phyloP scores from a whole-genome alignment of 345 rosid species.

The Citrus mangshanensis region DNA sequence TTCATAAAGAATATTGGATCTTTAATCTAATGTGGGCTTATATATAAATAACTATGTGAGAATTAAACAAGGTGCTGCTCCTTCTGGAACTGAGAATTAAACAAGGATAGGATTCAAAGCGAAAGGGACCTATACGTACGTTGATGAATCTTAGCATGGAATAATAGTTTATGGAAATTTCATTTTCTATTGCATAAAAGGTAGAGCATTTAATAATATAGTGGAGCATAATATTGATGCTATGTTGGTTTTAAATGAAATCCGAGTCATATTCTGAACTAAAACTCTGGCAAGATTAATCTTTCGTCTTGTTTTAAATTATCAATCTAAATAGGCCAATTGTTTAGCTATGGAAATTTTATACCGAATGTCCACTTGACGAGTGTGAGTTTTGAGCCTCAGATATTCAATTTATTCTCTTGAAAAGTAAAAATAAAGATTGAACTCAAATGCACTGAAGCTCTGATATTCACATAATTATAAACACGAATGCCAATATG shows the following conservation, averaged over 20 bases:
- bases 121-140: neutral
- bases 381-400: neutral
- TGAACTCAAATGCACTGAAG: slow-evolving; percentile 10
- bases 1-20: too few species aligned
- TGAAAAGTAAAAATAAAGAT: neutral
- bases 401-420: neutral
- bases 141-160: neutral
- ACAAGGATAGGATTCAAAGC: neutral
- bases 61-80: neutral
- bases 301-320: neutral
- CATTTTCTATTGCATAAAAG: too few species aligned
- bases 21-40: too few species aligned
- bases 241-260: neutral
- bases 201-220: too few species aligned
- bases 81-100: neutral
- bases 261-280: neutral
- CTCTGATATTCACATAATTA: slow-evolving; percentile 26
- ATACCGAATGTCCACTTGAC: neutral
- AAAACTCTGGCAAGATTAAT: too few species aligned
- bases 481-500: slow-evolving; percentile 20
- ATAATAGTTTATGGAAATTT: too few species aligned
- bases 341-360: neutral
- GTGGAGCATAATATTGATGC: neutral
- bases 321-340: neutral
- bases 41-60: too few species aligned